These are phyloP conservation scores for Aspergillus indologenus DNA, from an alignment of 495 filamentous ascomycete genomes.

Conservation along the genomic window DNA sequence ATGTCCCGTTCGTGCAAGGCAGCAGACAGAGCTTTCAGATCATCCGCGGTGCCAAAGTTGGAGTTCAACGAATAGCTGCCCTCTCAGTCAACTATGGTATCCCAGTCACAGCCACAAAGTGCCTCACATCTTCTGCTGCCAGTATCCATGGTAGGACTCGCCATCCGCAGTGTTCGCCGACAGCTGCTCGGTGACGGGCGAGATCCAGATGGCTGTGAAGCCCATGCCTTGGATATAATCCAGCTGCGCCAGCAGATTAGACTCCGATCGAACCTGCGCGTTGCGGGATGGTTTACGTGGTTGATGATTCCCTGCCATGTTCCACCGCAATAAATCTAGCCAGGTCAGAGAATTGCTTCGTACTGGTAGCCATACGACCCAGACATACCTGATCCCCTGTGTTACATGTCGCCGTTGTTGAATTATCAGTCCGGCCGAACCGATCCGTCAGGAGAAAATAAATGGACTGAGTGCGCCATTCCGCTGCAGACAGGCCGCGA, in stretches of 20 bases:
- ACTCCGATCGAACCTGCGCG: too few species aligned
- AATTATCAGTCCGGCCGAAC: constrained; percentile 64
- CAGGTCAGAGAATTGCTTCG: neutral
- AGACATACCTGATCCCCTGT: constrained; percentile 33
- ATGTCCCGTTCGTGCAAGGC: constrained; percentile 62
- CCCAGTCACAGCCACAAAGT: neutral
- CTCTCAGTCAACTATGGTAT: neutral
- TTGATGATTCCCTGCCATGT: constrained; percentile 69
- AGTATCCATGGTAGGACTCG: constrained; percentile 70
- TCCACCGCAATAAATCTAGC: constrained; percentile 66
- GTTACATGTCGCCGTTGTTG: constrained; percentile 53
- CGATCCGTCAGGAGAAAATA: constrained; percentile 76
- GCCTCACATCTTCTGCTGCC: constrained; percentile 63
- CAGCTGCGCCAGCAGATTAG: constrained; percentile 25
- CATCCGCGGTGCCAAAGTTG: constrained; percentile 63
- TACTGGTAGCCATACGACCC: neutral
- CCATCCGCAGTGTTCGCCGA: constrained; percentile 49
- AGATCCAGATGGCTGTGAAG: constrained; percentile 82
- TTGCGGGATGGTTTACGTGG: constrained; percentile 46
- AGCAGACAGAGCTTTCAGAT: constrained; percentile 57
- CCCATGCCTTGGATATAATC: constrained; percentile 69
- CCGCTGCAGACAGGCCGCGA: constrained; percentile 25
- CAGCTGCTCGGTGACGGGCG: constrained; percentile 67
- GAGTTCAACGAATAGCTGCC: constrained; percentile 56
- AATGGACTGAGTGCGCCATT: constrained; percentile 63